A percentile compares a stretch with the other conserved stretches of the same genome.
Evolutionary conservation across 2,329 filamentous ascomycete species (phyloP).

Genomic region (Claviceps monticola): DNA sequence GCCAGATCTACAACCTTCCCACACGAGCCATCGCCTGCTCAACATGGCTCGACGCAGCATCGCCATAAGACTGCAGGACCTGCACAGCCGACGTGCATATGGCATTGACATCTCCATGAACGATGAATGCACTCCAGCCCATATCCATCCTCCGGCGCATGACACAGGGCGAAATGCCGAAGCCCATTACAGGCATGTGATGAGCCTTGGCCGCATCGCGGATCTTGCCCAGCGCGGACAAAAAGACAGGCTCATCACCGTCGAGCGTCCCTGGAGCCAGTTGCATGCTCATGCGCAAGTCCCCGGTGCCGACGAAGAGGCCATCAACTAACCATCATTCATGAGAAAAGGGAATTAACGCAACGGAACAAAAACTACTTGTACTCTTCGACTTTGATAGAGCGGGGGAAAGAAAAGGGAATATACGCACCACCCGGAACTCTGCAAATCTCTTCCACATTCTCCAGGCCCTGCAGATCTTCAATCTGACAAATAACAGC

Average conservation of each 20-base stretch:
- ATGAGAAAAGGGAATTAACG: neutral
- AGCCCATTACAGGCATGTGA: conserved; percentile 1
- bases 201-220: conserved; percentile 1
- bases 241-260: conserved; percentile 2
- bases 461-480: conserved; percentile 2
- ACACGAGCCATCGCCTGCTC: neutral
- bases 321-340: neutral
- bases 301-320: conserved; percentile 3
- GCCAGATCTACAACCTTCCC: no score
- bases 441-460: conserved; percentile 3
- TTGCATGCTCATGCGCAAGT: conserved; percentile 3
- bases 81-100: conserved; percentile 3
- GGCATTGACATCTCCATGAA: conserved; percentile 2
- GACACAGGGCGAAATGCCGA: conserved; percentile 2
- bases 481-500: conserved; percentile 4
- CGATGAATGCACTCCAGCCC: conserved; percentile 4
- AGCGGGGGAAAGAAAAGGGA: neutral
- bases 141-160: conserved; percentile 1
- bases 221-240: conserved; percentile 1
- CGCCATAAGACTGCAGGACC: neutral
- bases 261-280: neutral
- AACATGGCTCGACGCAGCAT: neutral
- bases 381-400: no score
- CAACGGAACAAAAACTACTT: neutral
- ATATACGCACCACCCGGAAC: conserved; percentile 1